A percentile compares a stretch with the other conserved stretches of the same genome.
phyloP scores from a whole-genome alignment of 2,329 filamentous ascomycete genomes.

The Coniochaeta ligniaria region DNA sequence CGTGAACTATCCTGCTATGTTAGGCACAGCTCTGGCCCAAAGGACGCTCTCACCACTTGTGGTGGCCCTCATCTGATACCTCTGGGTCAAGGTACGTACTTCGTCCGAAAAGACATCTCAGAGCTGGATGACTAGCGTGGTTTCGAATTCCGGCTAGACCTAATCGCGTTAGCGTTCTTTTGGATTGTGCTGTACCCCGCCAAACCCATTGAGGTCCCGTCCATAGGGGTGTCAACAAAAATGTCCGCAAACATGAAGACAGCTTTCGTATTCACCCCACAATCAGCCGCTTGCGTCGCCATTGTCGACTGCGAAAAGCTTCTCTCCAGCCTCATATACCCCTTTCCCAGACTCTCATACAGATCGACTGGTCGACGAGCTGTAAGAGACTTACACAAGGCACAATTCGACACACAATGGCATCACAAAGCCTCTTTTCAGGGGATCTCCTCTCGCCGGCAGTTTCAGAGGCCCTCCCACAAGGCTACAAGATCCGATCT shows the following conservation, averaged over 20 bases:
- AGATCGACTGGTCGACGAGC: background rate
- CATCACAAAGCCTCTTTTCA: constrained; percentile 65
- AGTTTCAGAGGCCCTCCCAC: constrained; percentile 65
- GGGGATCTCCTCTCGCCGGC: constrained; percentile 68
- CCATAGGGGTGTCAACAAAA: background rate
- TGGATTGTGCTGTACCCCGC: background rate
- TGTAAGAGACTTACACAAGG: background rate
- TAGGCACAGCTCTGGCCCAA: too few relatives aligned
- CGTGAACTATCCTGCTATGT: too few relatives aligned
- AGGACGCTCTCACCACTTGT: too few relatives aligned
- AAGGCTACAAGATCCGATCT: constrained; percentile 76
- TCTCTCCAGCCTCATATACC: background rate
- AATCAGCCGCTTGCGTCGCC: background rate
- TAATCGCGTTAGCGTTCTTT: background rate
- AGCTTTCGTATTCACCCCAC: background rate
- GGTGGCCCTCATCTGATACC: too few relatives aligned
- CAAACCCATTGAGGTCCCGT: background rate
- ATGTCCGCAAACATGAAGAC: background rate
- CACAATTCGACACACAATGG: constrained; percentile 16
- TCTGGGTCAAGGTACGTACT: too few relatives aligned
- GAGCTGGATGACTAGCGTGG: background rate
- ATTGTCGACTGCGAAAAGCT: background rate
- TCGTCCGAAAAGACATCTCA: too few relatives aligned
- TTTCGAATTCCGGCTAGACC: background rate
- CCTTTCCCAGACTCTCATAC: background rate